Conservation (phyloP, 78 protist species). For the Emiliania huxleyi region DNA sequence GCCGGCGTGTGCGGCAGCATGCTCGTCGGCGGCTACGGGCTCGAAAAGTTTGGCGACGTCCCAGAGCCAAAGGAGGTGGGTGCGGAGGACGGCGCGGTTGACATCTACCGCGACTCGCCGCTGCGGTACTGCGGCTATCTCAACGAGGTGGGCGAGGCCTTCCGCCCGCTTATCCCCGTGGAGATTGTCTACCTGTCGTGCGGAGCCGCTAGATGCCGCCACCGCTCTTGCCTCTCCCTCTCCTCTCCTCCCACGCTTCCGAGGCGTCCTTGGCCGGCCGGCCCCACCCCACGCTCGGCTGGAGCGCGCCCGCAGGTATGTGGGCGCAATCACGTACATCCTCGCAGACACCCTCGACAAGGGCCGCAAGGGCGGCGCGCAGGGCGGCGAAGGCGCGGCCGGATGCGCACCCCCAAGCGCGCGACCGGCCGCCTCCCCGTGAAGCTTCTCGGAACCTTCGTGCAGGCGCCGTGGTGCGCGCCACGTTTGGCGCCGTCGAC, state of each 20-base stretch:
- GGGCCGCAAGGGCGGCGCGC: neutral
- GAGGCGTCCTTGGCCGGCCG: neutral
- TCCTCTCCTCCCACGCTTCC: neutral
- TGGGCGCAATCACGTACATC: neutral
- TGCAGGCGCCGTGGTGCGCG: neutral
- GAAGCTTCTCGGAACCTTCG: too few species aligned
- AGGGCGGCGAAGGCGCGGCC: neutral
- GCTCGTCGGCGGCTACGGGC: neutral
- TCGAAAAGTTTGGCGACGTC: neutral
- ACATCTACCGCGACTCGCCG: slow-evolving; percentile 1
- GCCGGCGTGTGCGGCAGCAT: too few species aligned
- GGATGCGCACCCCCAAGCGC: too few species aligned
- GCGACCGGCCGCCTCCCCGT: too few species aligned
- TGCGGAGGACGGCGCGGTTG: neutral
- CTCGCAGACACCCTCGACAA: slow-evolving; percentile 1
- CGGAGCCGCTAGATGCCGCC: neutral
- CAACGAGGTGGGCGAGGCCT: neutral
- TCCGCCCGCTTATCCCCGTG: neutral
- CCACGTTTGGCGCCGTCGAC: neutral
- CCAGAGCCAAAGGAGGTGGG: neutral
- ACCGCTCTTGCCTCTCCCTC: neutral
- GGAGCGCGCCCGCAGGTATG: neutral
- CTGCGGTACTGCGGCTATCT: neutral
- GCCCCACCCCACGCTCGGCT: too few species aligned
- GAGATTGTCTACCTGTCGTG: neutral